These are phyloP conservation scores for Sutorius eximius DNA, from an alignment of 1,284 basidiomycete species.

Conservation along the genomic window DNA sequence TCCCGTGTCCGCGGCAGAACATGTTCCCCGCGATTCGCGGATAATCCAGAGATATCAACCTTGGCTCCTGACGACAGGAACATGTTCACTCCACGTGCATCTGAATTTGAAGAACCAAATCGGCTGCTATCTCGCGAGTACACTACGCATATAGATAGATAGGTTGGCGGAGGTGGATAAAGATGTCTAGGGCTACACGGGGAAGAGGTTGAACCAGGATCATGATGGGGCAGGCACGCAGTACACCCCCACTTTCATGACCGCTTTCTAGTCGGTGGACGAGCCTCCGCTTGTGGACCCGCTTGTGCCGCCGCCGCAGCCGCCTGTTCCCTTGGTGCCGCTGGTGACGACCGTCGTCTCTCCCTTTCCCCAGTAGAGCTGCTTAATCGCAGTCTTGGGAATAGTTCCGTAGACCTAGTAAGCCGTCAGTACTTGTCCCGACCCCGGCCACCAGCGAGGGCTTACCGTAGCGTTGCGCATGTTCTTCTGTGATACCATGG, in stretches of 20 bases:
- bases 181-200: constrained; percentile 11
- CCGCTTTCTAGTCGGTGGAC: not conserved
- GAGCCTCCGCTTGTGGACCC: not conserved
- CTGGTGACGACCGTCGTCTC: accelerated
- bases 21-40: not conserved
- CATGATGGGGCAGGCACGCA: no score
- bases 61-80: not conserved
- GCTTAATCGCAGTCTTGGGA: constrained; percentile 11
- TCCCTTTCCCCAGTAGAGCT: constrained; percentile 12
- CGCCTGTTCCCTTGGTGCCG: not conserved
- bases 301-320: not conserved
- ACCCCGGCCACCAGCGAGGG: not conserved
- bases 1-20: not conserved
- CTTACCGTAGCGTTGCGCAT: constrained; percentile 19
- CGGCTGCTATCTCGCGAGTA: constrained; percentile 1
- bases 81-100: not conserved
- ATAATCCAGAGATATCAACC: not conserved
- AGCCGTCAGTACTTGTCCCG: constrained; percentile 2
- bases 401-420: constrained; percentile 4
- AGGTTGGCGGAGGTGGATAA: not conserved
- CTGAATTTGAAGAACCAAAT: not conserved
- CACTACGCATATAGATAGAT: not conserved
- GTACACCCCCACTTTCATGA: not conserved
- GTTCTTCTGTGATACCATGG: not conserved
- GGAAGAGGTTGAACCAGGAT: not conserved